Evolutionary conservation across 139 green algal species (phyloP).

Genomic region (Trebouxia sp.): DNA sequence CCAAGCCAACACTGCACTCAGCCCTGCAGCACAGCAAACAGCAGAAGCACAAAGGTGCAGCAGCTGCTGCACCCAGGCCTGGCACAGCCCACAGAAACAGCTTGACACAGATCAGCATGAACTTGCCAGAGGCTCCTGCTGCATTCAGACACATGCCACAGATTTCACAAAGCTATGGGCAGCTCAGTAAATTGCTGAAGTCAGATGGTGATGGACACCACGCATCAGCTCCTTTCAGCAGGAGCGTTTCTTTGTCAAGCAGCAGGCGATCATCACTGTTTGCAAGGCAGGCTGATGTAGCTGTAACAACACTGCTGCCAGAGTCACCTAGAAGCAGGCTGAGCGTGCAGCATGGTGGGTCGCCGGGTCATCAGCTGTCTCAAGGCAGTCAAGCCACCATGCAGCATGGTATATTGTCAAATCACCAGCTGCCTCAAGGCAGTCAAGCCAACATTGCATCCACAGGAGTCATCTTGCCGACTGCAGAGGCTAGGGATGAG

Average conservation of each 20-base stretch:
- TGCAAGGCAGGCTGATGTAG: too few species aligned
- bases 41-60: not conserved
- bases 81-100: not conserved
- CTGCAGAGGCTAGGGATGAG: too few species aligned
- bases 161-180: not conserved
- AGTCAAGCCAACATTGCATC: not conserved
- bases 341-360: not conserved
- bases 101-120: slow-evolving; percentile 8
- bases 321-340: not conserved
- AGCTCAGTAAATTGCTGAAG: too few species aligned
- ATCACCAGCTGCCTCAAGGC: too few species aligned
- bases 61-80: not conserved
- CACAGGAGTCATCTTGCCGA: not conserved
- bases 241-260: too few species aligned
- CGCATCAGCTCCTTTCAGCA: too few species aligned
- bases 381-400: too few species aligned
- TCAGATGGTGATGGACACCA: too few species aligned
- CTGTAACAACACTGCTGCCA: not conserved
- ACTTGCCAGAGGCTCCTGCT: slow-evolving; percentile 8
- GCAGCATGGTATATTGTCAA: not conserved
- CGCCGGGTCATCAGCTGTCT: not conserved
- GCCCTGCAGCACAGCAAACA: not conserved
- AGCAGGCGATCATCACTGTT: too few species aligned
- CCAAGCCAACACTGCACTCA: not conserved
- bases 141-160: not conserved